These are phyloP conservation scores for Saccharomycopsis guyanensis DNA, from an alignment of 805 yeast genomes.

Conservation along the genomic window DNA sequence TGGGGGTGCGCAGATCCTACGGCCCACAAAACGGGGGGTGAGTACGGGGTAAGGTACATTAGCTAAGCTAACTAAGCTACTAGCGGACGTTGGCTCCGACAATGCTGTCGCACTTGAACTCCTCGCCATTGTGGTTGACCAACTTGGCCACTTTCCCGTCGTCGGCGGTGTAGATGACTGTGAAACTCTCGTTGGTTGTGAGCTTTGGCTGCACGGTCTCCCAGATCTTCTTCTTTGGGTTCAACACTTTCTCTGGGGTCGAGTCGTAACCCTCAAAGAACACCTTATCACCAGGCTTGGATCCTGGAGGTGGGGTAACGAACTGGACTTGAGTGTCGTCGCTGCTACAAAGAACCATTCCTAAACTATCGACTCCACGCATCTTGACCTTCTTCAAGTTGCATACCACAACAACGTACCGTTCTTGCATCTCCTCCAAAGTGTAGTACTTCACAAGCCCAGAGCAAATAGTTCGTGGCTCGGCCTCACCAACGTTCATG, in stretches of 20 bases:
- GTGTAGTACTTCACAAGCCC: conserved; percentile 89
- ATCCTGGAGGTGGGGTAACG: conserved; percentile 87
- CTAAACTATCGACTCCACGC: conserved; percentile 94
- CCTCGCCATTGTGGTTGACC: conserved; percentile 72
- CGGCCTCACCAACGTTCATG: conserved; percentile 87
- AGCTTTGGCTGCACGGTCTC: conserved; percentile 90
- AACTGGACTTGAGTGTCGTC: conserved; percentile 74
- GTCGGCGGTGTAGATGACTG: conserved; percentile 70
- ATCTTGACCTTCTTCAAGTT: conserved; percentile 95
- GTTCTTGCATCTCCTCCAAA: conserved; percentile 91
- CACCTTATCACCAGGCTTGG: conserved; percentile 92
- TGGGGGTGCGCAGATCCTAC: no score
- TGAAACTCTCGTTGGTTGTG: conserved; percentile 66
- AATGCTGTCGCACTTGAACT: conserved; percentile 65
- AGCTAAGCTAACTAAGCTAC: no score
- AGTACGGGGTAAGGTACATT: no score
- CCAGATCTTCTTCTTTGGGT: conserved; percentile 98
- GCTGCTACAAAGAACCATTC: conserved; percentile 91
- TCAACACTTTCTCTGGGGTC: conserved; percentile 83
- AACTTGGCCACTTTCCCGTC: conserved; percentile 65
- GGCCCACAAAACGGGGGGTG: no score
- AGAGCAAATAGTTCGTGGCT: conserved; percentile 94
- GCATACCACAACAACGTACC: conserved; percentile 85
- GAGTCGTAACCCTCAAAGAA: conserved; percentile 90
- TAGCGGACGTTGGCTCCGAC: conserved; percentile 76